Evolutionary conservation across 2,329 filamentous ascomycete genomes (phyloP), one percentile per base, ranked within the genome.

Genomic region (Trichoderma sp.): DNA sequence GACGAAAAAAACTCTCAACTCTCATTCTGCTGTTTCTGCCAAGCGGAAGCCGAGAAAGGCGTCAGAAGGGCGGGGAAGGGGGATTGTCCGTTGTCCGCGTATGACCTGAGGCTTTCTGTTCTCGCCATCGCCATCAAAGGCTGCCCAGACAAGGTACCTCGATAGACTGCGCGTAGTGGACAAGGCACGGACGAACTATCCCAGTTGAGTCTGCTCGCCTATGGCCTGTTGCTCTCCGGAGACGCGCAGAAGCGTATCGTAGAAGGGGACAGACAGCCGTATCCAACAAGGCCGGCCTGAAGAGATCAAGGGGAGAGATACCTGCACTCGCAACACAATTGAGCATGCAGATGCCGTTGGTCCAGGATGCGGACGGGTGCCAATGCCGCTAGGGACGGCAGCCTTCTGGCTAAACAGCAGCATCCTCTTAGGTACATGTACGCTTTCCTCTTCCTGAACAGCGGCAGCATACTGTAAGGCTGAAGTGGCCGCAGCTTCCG

Each of bases 341-440:
- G 59, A 29, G 27, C 13, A 31, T 27, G 40, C 11, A 55, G 31
- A 29, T 40, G 60, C 47, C 14, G 60, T 63, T 63, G 60, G 21
- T 37, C 61, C 24, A 37, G 60, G 47, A 62, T 52, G 14, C 29
- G 24, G 33, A 47, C 43, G 43, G 61, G 47, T 64, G 61, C 49
- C 61, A 37, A n/a, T 14, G 47, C 61, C 61, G 49, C 61, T 64
- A 64, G 16, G 10, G 37, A 64, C 61, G 61, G 61, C 61, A 64
- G 33, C 61, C 19, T 64, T 37, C 40, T 64, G 61, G 61, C 47
- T 64, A 64, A 64, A 64, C 47, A 64, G 47, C 47, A 53, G 37
- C 61, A 52, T 64, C 35, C 33, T 27, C 16, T 35, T 21, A 13
- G 16, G 43, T 63, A 31, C 60, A 31, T 27, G 56, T n/a, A 33